Evolutionary conservation across 169 alveolate genomes (phyloP).

Genomic region (Ichthyophthirius multifiliis): DNA sequence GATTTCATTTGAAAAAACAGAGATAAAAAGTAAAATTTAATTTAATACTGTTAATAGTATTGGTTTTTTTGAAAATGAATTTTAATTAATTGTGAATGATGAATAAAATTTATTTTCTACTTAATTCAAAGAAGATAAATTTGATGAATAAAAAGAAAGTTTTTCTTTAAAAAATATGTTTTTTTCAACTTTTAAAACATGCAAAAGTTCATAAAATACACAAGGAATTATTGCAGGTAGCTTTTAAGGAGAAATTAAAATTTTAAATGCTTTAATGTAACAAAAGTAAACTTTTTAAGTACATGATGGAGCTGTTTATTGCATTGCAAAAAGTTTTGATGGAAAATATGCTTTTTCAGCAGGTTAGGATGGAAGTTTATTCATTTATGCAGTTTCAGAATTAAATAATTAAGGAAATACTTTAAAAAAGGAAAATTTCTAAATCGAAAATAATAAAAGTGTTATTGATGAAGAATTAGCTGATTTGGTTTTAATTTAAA

Average conservation of each 20-base stretch:
- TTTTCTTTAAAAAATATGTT: not conserved
- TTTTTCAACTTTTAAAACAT: no score
- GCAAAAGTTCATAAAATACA: no score
- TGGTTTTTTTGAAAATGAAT: not conserved
- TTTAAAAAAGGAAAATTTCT: not conserved
- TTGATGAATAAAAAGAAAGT: not conserved
- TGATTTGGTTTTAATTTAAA: slow-evolving; percentile 43
- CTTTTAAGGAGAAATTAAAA: slow-evolving; percentile 39
- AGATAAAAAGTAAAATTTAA: not conserved
- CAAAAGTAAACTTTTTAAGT: slow-evolving; percentile 33
- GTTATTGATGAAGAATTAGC: slow-evolving; percentile 53
- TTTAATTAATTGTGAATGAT: not conserved
- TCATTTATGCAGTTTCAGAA: slow-evolving; percentile 62
- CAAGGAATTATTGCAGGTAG: slow-evolving; percentile 47
- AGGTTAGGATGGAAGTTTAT: slow-evolving; percentile 75
- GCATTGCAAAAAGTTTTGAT: slow-evolving; percentile 55
- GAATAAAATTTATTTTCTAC: not conserved
- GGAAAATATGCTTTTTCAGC: slow-evolving; percentile 68
- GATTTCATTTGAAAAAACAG: slow-evolving; percentile 29
- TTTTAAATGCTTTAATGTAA: slow-evolving; percentile 23
- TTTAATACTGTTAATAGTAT: not conserved
- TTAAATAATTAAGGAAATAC: slow-evolving; percentile 17
- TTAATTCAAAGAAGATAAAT: not conserved
- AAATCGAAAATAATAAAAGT: slow-evolving; percentile 22
- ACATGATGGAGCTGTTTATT: slow-evolving; percentile 54